A percentile compares a stretch with the other conserved stretches of the same genome.
Evolutionary conservation across 805 yeast genomes (phyloP).

Genomic region (Wickerhamomyces queroliae): DNA sequence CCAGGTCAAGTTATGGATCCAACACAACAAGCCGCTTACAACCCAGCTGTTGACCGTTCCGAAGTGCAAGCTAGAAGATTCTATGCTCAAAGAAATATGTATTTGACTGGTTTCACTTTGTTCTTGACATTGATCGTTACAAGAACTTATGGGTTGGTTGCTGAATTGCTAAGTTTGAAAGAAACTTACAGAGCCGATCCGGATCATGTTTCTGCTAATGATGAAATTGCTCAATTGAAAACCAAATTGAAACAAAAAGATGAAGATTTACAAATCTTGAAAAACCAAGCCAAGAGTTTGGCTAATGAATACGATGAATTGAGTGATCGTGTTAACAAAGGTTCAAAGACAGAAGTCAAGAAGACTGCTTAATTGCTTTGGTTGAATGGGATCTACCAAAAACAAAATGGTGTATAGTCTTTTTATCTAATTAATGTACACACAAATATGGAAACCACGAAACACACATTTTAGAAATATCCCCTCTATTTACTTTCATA

Average conservation of each 20-base stretch:
- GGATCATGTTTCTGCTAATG: slow-evolving; percentile 19
- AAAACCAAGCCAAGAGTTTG: slow-evolving; percentile 67
- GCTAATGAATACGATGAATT: slow-evolving; percentile 54
- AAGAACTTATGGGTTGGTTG: slow-evolving; percentile 77
- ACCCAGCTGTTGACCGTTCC: slow-evolving; percentile 45
- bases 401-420: no score
- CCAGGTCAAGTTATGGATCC: slow-evolving; percentile 16
- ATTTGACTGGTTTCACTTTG: slow-evolving; percentile 90
- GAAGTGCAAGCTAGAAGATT: slow-evolving; percentile 89
- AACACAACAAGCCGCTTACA: slow-evolving; percentile 22
- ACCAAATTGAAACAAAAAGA: slow-evolving; percentile 39
- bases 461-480: neutral
- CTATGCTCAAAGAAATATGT: slow-evolving; percentile 95
- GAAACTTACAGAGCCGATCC: slow-evolving; percentile 44
- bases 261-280: slow-evolving; percentile 57
- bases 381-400: no score
- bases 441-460: no score
- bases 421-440: no score
- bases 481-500: slow-evolving; percentile 30
- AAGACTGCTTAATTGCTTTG: slow-evolving; percentile 10
- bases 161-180: slow-evolving; percentile 62
- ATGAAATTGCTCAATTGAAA: slow-evolving; percentile 14
- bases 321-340: slow-evolving; percentile 11
- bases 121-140: slow-evolving; percentile 81
- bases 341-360: slow-evolving; percentile 3